Evolutionary conservation across 2,329 filamentous ascomycete genomes (phyloP), one percentile per base, ranked within the genome.

Genomic region (Alternaria burnsii): DNA sequence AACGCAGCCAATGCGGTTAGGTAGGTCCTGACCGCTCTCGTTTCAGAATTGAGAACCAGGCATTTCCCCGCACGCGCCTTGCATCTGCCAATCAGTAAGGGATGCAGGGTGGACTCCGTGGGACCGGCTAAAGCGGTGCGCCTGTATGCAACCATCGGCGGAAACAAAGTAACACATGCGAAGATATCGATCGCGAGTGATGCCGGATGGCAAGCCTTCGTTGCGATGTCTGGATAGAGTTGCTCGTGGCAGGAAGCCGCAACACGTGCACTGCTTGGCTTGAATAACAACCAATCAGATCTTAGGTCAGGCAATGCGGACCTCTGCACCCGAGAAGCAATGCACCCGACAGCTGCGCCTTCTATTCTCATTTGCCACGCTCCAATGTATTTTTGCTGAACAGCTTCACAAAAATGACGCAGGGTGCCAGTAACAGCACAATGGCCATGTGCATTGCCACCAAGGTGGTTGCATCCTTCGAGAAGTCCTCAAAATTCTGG

Each of bases 11-110:
- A 51, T 55, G 30, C 44, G 52, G 57, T 56, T 51, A 55, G 57
- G 14, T 32, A 32, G 46, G 24, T 53, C 46, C 53, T 57, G 53
- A 57, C 58, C 53, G 53, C 46, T 47, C 53, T 46, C 47, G 58
- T 61, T 61, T 61, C 58, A 61, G 54, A 51, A 47, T 58, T 20
- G 28, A 52, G 47, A 48, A 34, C 46, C 46, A 60, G 58, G 46
- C 58, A 57, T 60, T 60, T 60, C 58, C 58, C 58, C 58, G 58
- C 58, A 60, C 58, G 53, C 20, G 5, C 47, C 48, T 30, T 57
- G 54, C 54, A 53, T 48, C 34, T 38, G 42, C 58, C 58, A 57
- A 57, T 51, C 53, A 57, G n/a, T 41, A 57, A 52, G 4, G 41
- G 34, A 9, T 28, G 32, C 20, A 47, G 41, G 14, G 46, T 51